phyloP scores from a whole-genome alignment of 2,329 filamentous ascomycete species.

The Amauroascus verrucosus region DNA sequence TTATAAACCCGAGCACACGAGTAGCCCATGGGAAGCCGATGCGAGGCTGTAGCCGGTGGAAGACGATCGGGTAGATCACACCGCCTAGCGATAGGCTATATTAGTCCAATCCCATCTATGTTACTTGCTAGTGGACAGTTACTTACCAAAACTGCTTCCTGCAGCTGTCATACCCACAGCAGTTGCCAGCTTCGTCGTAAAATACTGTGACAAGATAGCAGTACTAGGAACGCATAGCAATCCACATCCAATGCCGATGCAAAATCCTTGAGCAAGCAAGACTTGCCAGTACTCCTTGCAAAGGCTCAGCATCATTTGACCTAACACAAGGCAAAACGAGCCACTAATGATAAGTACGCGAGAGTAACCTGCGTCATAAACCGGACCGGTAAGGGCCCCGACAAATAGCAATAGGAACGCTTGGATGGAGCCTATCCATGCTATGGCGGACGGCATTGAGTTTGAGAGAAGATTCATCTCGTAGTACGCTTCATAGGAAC shows the following conservation, averaged over 20 bases:
- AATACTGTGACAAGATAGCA: constrained; percentile 57
- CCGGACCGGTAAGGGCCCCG: constrained; percentile 42
- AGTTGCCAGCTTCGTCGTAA: constrained; percentile 45
- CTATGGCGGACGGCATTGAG: constrained; percentile 38
- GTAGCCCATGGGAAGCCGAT: constrained; percentile 49
- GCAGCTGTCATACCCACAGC: constrained; percentile 51
- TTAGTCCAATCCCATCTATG: background rate
- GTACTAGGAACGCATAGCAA: constrained; percentile 55
- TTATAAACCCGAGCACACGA: constrained; percentile 43
- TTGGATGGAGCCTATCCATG: constrained; percentile 46
- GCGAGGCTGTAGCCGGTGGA: constrained; percentile 31
- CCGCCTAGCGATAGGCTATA: constrained; percentile 4
- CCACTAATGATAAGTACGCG: constrained; percentile 37
- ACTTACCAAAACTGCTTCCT: constrained; percentile 42
- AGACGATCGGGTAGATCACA: constrained; percentile 45
- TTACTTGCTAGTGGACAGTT: background rate
- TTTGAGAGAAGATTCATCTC: constrained; percentile 33
- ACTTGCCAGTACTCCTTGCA: constrained; percentile 43
- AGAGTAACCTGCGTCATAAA: constrained; percentile 45
- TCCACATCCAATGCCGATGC: constrained; percentile 47
- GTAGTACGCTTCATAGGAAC: constrained; percentile 46
- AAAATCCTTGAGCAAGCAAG: constrained; percentile 43
- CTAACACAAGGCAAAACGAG: constrained; percentile 40
- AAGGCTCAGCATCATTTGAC: constrained; percentile 45
- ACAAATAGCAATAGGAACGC: constrained; percentile 44